These are phyloP conservation scores for Dactylorhiza incarnata DNA, from an alignment of 106 monocot species.

Conservation along the genomic window DNA sequence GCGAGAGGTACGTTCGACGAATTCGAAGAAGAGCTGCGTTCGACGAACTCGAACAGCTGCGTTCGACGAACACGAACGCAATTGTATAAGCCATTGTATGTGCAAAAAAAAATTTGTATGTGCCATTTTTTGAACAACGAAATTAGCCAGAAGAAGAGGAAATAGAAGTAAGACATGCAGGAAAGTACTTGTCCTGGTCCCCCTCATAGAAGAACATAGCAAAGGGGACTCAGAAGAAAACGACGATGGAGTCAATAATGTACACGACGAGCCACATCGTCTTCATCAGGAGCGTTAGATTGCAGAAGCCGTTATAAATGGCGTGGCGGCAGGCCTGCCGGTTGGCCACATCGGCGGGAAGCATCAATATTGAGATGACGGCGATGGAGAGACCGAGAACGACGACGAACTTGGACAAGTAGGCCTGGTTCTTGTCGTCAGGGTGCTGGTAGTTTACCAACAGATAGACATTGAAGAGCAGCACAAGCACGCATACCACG, in stretches of 20 bases:
- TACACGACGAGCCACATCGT: conserved; percentile 85
- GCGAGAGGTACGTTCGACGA: too few species aligned
- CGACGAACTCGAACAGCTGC: too few species aligned
- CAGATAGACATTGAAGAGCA: conserved; percentile 77
- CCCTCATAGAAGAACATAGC: conserved; percentile 99
- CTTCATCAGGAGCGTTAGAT: conserved; percentile 87
- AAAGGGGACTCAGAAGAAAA: conserved; percentile 88
- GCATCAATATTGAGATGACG: conserved; percentile 94
- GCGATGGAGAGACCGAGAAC: conserved; percentile 81
- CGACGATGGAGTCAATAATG: conserved; percentile 70
- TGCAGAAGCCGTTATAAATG: conserved; percentile 78
- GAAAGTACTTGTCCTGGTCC: conserved; percentile 78
- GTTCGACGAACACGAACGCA: too few species aligned
- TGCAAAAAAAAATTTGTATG: neutral
- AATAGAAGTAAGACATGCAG: neutral
- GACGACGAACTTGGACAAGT: conserved; percentile 88
- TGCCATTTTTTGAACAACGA: neutral
- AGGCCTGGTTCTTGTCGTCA: conserved; percentile 90
- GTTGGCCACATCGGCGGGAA: conserved; percentile 94
- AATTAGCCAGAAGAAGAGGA: neutral
- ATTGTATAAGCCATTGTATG: too few species aligned
- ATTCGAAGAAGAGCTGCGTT: too few species aligned
- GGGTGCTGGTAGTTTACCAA: conserved; percentile 95
- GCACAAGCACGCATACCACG: conserved; percentile 65
- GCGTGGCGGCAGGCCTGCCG: conserved; percentile 71